Evolutionary conservation across 202 grass and related monocot species (phyloP), one percentile per base, ranked within the genome.

Genomic region (Digitaria exilis): DNA sequence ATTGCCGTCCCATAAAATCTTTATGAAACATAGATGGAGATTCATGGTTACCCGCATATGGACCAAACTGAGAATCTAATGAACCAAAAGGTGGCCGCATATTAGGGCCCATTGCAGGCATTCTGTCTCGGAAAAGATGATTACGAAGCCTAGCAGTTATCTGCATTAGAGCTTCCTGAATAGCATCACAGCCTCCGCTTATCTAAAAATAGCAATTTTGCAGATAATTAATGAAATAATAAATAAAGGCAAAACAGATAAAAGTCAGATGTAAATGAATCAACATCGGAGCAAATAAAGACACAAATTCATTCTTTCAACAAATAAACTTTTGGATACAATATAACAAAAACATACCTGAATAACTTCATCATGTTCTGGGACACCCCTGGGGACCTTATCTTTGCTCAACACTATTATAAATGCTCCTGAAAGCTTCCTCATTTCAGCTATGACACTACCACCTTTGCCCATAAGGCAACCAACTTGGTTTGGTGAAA

Each of bases 401-500:
- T 92, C 93, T 92, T 96, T 96, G 65, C 85, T 79, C 74, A 94
- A 48, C 73, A 99, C 91, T 64, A 94, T 51, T 80, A 99, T 94
- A 68, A 92, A 90, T 69, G 96, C 96, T 81, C 88, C 82, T 72
- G 96, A 94, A 69, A 89, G 78, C 75, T 96, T 99, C 89, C 96
- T 96, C 93, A 99, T 96, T 88, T 96, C 93, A 82, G 93, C 62
- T 57, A 99, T 94, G 58, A 99, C 88, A 74, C 82, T 77, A 56
- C 96, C 96, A 46, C 91, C 96, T 85, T 96, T 99, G 68, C 93
- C 96, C 49, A 99, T 89, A 75, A 99, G 86, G 71, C 93, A 99
- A 59, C 96, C 93, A 73, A 89, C 90, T 79, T 99, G 96, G 76
- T 88, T 96, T 24, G 91, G 81, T 45, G 84, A 78, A 89, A 96